Evolutionary conservation across 1,284 basidiomycete genomes (phyloP), one percentile per base, ranked within the genome.

Genomic region (Cutaneotrichosporon mucoides): DNA sequence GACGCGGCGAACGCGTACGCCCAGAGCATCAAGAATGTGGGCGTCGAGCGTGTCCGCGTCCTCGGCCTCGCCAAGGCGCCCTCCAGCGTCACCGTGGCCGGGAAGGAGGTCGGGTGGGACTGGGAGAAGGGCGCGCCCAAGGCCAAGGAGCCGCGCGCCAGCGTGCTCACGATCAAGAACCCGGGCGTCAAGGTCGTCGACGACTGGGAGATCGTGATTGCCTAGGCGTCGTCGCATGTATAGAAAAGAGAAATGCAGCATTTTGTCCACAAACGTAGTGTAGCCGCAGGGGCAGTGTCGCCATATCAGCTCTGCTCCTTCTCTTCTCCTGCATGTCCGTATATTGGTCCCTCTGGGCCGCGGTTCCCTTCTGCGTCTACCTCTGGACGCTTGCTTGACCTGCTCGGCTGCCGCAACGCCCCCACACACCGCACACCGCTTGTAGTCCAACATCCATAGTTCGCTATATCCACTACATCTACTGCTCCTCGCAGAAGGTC

Each of bases 31-130:
- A 63, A 63, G 1, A 80, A 82, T 37, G 90, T 96, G 57, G 80
- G 85, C 52, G 85, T 96, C 15, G 91, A 94, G 78, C 85, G 86
- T 73, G 76, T 97, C 37, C 82, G 92, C 42, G 80, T 97, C 4
- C 78, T 92, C 9, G 93, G 93, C 1, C 76, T 93, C 57, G 73
- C 77, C 4, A 80, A 70, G 59, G 81, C 78, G 59, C 86, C 92
- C 7, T 82, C 79, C 68, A 71, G 83, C 5, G 84, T 84, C 54
- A 71, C 57, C 6, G 82, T 80, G 11, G 83, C 81, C 1, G 75
- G 73, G 33, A 81, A 83, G 48, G 64, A 67, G 7, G 65, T 75
- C 15, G 65, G 68, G 53, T 79, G 88, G 56, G 80, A 82, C 60
- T 78, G 80, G 16, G 43, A 37, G 33, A 37, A 43, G 48, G 54